phyloP scores from a whole-genome alignment of 352 stramenopile species.

The Thalassiosira exigua region DNA sequence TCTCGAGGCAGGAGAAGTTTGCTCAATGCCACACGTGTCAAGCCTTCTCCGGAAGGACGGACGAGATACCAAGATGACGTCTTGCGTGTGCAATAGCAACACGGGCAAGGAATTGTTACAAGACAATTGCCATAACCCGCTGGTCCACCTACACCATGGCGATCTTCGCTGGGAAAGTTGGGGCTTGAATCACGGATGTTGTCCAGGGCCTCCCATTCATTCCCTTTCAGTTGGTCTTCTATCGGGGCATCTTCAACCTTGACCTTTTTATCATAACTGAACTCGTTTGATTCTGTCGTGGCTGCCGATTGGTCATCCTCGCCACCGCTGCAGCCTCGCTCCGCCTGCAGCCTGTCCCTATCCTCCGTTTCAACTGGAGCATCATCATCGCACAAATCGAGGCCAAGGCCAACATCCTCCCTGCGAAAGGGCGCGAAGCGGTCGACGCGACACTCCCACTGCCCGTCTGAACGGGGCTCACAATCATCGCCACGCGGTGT shows the following conservation, averaged over 20 bases:
- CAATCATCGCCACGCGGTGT: too few species aligned
- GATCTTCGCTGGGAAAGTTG: too few species aligned
- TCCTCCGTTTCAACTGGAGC: slow-evolving; percentile 2
- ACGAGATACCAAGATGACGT: slow-evolving; percentile 49
- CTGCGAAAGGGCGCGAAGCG: slow-evolving; percentile 38
- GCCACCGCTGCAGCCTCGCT: slow-evolving; percentile 1
- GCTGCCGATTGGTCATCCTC: slow-evolving; percentile 10
- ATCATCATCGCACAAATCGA: slow-evolving; percentile 6
- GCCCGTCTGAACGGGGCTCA: slow-evolving; percentile 9
- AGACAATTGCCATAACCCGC: slow-evolving; percentile 72
- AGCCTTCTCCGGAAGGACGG: slow-evolving; percentile 64
- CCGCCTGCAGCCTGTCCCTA: not conserved
- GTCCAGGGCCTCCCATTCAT: too few species aligned
- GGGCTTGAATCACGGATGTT: too few species aligned
- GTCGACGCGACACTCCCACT: slow-evolving; percentile 5
- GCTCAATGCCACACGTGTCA: slow-evolving; percentile 63
- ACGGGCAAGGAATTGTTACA: slow-evolving; percentile 62
- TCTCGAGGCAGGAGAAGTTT: slow-evolving; percentile 50
- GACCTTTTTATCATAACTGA: too few species aligned
- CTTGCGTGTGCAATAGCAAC: slow-evolving; percentile 35
- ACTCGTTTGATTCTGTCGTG: not conserved
- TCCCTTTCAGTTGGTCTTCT: too few species aligned
- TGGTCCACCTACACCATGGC: slow-evolving; percentile 32
- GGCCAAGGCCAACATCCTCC: slow-evolving; percentile 13
- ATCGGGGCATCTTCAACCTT: too few species aligned